Evolutionary conservation across 192 early-diverging fungal genomes (phyloP).

Genomic region (Coemansia sp.): DNA sequence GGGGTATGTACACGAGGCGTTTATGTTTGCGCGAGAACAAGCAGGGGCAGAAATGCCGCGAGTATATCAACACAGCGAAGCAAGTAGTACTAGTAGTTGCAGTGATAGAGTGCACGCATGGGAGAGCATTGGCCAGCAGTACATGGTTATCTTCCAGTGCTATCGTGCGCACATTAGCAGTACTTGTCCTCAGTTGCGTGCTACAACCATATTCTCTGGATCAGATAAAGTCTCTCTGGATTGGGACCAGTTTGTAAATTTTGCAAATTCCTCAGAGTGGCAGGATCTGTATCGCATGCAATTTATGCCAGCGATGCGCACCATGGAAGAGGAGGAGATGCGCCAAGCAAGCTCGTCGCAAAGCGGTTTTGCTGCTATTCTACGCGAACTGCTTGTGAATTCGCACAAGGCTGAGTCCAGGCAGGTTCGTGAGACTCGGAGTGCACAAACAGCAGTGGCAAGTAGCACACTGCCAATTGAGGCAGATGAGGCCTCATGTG

Average conservation of each 20-base stretch:
- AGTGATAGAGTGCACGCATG: neutral
- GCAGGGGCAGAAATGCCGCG: neutral
- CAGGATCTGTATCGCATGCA: slow-evolving; percentile 29
- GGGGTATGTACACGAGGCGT: slow-evolving; percentile 44
- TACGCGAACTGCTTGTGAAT: slow-evolving; percentile 21
- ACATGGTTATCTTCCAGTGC: slow-evolving; percentile 31
- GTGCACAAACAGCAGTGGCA: slow-evolving; percentile 29
- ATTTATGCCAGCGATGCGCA: slow-evolving; percentile 45
- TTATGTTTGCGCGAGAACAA: slow-evolving; percentile 42
- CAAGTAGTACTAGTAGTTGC: neutral
- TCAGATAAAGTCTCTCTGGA: neutral
- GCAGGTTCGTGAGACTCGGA: slow-evolving; percentile 23
- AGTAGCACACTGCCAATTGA: slow-evolving; percentile 29
- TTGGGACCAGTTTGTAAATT: slow-evolving; percentile 11
- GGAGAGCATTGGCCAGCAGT: slow-evolving; percentile 25
- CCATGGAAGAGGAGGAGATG: slow-evolving; percentile 37
- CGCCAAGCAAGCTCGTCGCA: slow-evolving; percentile 15
- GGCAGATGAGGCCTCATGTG: slow-evolving; percentile 23
- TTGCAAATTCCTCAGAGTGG: slow-evolving; percentile 25
- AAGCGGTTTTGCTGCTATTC: slow-evolving; percentile 17
- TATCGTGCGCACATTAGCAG: slow-evolving; percentile 8
- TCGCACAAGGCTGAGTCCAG: slow-evolving; percentile 15
- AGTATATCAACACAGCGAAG: neutral
- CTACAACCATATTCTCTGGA: neutral
- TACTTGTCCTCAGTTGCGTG: neutral